Evolutionary conservation across 2,329 filamentous ascomycete genomes (phyloP).

Genomic region (Botrytis paeoniae): DNA sequence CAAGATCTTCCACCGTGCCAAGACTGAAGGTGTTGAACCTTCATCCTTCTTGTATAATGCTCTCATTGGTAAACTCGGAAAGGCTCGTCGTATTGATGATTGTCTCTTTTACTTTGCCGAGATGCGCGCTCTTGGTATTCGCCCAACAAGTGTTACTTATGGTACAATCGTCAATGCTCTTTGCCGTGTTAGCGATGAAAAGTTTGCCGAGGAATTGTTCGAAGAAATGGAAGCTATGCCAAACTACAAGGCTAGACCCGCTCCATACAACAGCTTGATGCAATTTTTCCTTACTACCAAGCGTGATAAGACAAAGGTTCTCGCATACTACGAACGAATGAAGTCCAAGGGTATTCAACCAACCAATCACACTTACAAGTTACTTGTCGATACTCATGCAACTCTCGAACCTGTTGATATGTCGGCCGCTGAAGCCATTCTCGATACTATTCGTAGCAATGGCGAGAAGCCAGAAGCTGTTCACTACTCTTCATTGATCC

Average conservation of each 20-base stretch:
- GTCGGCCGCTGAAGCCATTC: constrained; percentile 77
- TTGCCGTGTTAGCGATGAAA: constrained; percentile 95
- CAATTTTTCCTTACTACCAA: constrained; percentile 98
- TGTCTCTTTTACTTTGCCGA: constrained; percentile 97
- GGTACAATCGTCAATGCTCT: constrained; percentile 97
- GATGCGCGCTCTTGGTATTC: constrained; percentile 90
- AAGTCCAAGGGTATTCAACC: constrained; percentile 79
- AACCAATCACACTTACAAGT: constrained; percentile 95
- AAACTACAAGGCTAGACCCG: constrained; percentile 96
- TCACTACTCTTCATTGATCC: constrained; percentile 92
- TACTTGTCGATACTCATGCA: constrained; percentile 91
- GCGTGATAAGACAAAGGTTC: constrained; percentile 89
- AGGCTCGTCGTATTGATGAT: constrained; percentile 95
- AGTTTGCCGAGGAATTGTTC: constrained; percentile 95
- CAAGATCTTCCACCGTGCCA: constrained; percentile 93
- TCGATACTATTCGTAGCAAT: constrained; percentile 71
- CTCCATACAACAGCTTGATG: constrained; percentile 99
- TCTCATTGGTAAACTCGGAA: constrained; percentile 95
- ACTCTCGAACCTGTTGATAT: constrained; percentile 91
- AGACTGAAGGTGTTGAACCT: constrained; percentile 89
- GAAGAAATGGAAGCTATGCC: constrained; percentile 99
- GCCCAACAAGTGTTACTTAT: constrained; percentile 95
- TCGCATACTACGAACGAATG: constrained; percentile 96
- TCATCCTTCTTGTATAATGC: constrained; percentile 98
- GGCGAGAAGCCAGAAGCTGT: constrained; percentile 83